phyloP scores from a whole-genome alignment of 495 filamentous ascomycete genomes.

The Penicillium malachiteum region DNA sequence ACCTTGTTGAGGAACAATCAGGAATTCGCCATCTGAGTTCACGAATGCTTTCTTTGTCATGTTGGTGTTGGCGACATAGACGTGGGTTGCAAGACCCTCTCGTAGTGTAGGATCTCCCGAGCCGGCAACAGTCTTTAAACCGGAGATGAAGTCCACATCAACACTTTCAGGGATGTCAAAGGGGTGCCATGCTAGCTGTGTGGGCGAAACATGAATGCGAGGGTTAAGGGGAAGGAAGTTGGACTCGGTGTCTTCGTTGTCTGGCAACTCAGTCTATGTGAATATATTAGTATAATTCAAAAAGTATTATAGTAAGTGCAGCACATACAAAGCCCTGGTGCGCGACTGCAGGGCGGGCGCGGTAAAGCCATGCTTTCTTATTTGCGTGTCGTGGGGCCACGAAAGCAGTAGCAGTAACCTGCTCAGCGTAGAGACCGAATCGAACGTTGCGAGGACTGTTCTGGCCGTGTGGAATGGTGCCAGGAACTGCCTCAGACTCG shows the following conservation, averaged over 20 bases:
- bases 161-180: conserved; percentile 41
- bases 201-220: conserved; percentile 62
- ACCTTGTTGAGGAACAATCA: conserved; percentile 49
- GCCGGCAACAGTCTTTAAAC: conserved; percentile 50
- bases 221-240: conserved; percentile 49
- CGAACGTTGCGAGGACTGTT: conserved; percentile 48
- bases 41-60: conserved; percentile 48
- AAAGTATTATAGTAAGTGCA: no score
- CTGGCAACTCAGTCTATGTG: conserved; percentile 44
- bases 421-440: conserved; percentile 49
- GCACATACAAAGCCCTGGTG: conserved; percentile 50
- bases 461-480: conserved; percentile 49
- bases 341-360: conserved; percentile 48
- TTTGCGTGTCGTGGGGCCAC: conserved; percentile 48
- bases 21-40: conserved; percentile 51
- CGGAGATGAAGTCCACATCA: conserved; percentile 43
- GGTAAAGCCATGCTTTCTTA: conserved; percentile 52
- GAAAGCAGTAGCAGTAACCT: conserved; percentile 48
- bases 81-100: conserved; percentile 48
- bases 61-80: conserved; percentile 45
- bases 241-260: conserved; percentile 46
- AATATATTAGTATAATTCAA: conserved; percentile 4
- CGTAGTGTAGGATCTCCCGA: conserved; percentile 51
- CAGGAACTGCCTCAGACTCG: conserved; percentile 47
- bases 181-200: conserved; percentile 50